phyloP scores from a whole-genome alignment of 805 yeast genomes.

The Wickerhamiella qilinensis region DNA sequence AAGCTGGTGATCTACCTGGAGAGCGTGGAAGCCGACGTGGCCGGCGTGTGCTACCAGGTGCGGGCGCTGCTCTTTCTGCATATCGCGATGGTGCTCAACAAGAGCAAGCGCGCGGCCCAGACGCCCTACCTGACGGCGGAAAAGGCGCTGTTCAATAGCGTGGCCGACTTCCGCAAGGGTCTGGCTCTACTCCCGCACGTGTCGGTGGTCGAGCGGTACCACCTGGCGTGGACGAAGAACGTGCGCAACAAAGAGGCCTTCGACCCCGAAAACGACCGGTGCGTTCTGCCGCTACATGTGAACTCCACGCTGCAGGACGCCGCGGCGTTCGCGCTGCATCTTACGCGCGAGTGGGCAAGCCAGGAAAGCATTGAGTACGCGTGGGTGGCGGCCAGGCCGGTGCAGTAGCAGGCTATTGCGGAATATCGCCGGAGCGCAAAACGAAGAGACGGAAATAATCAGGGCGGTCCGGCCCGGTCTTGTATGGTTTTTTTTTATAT shows the following conservation, averaged over 20 bases:
- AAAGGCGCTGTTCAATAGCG: slow-evolving; percentile 1
- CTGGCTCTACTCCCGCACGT: slow-evolving; percentile 13
- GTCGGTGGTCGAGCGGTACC: slow-evolving; percentile 11
- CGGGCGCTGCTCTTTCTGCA: slow-evolving; percentile 19
- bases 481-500: neutral
- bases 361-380: slow-evolving; percentile 16
- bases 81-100: slow-evolving; percentile 8
- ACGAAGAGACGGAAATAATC: neutral
- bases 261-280: slow-evolving; percentile 22
- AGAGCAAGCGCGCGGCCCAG: slow-evolving; percentile 4
- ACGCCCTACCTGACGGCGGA: slow-evolving; percentile 4
- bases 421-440: neutral
- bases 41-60: slow-evolving; percentile 19
- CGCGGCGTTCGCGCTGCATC: slow-evolving; percentile 24
- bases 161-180: slow-evolving; percentile 19
- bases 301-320: slow-evolving; percentile 25
- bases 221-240: slow-evolving; percentile 12
- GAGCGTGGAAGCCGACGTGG: slow-evolving; percentile 14
- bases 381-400: slow-evolving; percentile 18
- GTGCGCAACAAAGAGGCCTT: slow-evolving; percentile 11
- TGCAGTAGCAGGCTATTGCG: too few relatives aligned
- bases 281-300: slow-evolving; percentile 23
- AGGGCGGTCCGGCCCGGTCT: neutral
- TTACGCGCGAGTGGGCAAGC: slow-evolving; percentile 24
- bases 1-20: slow-evolving; percentile 16